Base-by-base conservation (phyloP, 2,329 filamentous ascomycete species). In the Hypomyces rosellus region DNA sequence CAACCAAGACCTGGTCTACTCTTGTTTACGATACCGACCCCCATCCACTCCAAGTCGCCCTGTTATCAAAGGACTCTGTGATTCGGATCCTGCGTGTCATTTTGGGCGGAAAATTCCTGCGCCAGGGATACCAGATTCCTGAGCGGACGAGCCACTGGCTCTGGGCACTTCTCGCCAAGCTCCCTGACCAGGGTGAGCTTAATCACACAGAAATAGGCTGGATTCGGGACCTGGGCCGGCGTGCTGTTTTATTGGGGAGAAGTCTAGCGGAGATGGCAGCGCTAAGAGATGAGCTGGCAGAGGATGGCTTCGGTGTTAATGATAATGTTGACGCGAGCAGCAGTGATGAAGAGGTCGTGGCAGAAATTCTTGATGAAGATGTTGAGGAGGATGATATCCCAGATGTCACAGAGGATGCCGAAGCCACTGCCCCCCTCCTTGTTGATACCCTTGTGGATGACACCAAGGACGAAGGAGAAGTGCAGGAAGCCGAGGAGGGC, bases 71-170 rank as follows among this genome's bases (percentile, higher is more conserved):
- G 56, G 75, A 79, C 14, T 81, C 79, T 41, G 77, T 87, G 3
- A 69, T 92, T 45, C 76, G 79, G 34, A 74, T 92, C 33, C 64
- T 96, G 37, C 76, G 80, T 22, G 73, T 91, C 47, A 69, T 88
- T n/a, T 72, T 86, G 25, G 75, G 77, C 15, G 81, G 81, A 47
- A 81, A 81, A 53, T 81, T 86, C 46, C 76, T 86, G 48, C 77
- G 76, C 42, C 77, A 76, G 45, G 79, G 78, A n/a, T 68, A 74
- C 18, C 74, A 77, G 30, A 72, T 89, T 30, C 74, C 81, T 22
- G 77, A 80, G 59, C 78, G 84, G 44, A 82, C 88, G 4, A 90
- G 89, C 53, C 77, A 82, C 14, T 97, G 92, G 92, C 73, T 88
- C 4, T 96, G 90, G 91, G 84, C 86, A 0, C 68, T 96, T 51